phyloP scores from a whole-genome alignment of 2,329 filamentous ascomycete genomes.

The Coniella lustricola region DNA sequence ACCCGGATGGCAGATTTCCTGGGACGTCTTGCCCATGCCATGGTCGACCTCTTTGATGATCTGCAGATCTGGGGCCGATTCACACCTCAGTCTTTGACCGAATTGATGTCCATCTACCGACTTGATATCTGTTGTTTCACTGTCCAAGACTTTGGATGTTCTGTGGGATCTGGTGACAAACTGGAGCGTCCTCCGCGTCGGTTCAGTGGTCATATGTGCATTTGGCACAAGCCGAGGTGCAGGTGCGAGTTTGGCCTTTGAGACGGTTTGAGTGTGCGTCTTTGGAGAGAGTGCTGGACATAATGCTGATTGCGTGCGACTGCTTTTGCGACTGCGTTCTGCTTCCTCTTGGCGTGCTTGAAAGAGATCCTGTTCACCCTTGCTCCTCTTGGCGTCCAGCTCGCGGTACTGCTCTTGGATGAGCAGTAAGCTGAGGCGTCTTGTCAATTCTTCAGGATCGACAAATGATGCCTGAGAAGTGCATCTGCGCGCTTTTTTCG shows the following conservation, averaged over 20 bases:
- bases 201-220: not conserved
- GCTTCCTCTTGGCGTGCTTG: not conserved
- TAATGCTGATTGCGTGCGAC: not conserved
- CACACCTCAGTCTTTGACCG: not conserved
- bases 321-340: not conserved
- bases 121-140: not conserved
- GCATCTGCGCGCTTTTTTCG: not conserved
- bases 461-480: not conserved
- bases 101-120: not conserved
- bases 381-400: not conserved
- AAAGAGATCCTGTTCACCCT: not conserved
- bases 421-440: conserved; percentile 6
- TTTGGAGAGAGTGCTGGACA: not conserved
- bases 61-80: not conserved
- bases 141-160: no score
- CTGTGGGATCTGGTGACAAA: not conserved
- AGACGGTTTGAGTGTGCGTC: not conserved
- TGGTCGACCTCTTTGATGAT: not conserved
- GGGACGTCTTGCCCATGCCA: not conserved
- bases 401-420: not conserved
- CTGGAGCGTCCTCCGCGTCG: not conserved
- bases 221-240: not conserved
- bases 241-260: not conserved
- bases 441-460: conserved; percentile 2
- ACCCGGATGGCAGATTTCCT: no score